Evolutionary conservation across 73 alveolate species (phyloP), one percentile per base, ranked within the genome.

Genomic region (Stentor coeruleus): DNA sequence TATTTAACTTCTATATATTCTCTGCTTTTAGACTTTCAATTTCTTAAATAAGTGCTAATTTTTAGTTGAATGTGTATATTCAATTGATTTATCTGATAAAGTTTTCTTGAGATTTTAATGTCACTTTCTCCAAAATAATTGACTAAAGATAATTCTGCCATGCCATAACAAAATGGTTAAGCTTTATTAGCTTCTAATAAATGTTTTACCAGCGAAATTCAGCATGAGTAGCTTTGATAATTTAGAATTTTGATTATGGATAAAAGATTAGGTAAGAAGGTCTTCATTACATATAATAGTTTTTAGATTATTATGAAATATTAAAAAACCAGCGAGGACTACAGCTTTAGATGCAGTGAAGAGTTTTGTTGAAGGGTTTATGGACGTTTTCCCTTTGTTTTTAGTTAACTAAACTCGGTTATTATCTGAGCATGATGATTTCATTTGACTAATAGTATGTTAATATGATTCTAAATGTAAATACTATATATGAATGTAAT

Each of bases 191-290:
- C n/a, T 1, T 20, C n/a, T 1, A 26, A 20, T 20, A 66, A 40
- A 20, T 66, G 49, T 66, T 66, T 66, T 66, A 40, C 79, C 79
- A 66, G 41, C 37, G n/a, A 11, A 66, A 2, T 20, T 40, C 79
- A 20, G 37, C 79, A 28, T 66, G 79, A 31, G 40, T 66, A 0
- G 79, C 79, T 66, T 66, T 66, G 49, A 66, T 28, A 66, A 40
- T 31, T 66, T 40, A 11, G n/a, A 20, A 0, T 26, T 66, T 1
- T 31, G 14, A 66, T 66, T 40, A 2, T 20, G 39, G 2, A 66
- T 20, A 20, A 49, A 20, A 11, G 6, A 11, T 20, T 49, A 11
- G n/a, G 79, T 20, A 11, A 31, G 42, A 1, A 20, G 26, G 14
- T 11, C 0, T 28, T 20, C n/a, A 33, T 66, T 66, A 28, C 37